A percentile compares a stretch with the other conserved stretches of the same genome.
Conservation (phyloP, 192 early-diverging fungal species). For the Irineochytrium annulatum region DNA sequence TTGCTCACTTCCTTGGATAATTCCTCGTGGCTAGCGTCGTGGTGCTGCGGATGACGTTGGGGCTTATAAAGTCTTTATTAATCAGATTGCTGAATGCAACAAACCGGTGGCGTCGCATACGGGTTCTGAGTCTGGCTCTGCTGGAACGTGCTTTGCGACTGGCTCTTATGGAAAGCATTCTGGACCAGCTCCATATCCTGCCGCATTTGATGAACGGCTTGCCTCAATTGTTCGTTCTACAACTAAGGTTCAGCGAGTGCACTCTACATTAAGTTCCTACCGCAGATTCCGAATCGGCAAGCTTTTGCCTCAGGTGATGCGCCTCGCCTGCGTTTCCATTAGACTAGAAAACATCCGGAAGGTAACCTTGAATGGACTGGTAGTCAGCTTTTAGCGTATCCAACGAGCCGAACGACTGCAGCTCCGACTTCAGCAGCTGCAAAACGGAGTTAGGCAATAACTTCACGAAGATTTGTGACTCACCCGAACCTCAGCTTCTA, state of each 20-base stretch:
- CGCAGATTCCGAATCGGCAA: background rate
- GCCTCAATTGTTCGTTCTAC: slow-evolving; percentile 25
- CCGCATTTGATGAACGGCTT: slow-evolving; percentile 36
- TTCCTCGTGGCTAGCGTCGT: slow-evolving; percentile 1
- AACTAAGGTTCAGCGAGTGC: background rate
- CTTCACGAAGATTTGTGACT: background rate
- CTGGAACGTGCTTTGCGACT: background rate
- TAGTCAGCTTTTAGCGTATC: background rate
- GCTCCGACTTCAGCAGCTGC: background rate
- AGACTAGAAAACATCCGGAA: background rate
- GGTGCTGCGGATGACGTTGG: background rate
- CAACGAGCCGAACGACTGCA: background rate
- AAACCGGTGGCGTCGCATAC: too few relatives aligned
- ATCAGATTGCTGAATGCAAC: background rate
- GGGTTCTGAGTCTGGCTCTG: background rate
- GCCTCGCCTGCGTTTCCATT: background rate
- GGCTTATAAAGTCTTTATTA: background rate
- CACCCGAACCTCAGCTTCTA: slow-evolving; percentile 7
- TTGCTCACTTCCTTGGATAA: slow-evolving; percentile 9
- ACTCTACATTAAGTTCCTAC: background rate
- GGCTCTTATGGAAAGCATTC: background rate
- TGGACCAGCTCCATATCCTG: slow-evolving; percentile 33
- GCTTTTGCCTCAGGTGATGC: background rate
- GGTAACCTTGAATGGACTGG: background rate
- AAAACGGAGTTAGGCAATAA: background rate